Evolutionary conservation across 1,284 basidiomycete genomes (phyloP), one percentile per base, ranked within the genome.

Genomic region (Apiotrichum sp.): DNA sequence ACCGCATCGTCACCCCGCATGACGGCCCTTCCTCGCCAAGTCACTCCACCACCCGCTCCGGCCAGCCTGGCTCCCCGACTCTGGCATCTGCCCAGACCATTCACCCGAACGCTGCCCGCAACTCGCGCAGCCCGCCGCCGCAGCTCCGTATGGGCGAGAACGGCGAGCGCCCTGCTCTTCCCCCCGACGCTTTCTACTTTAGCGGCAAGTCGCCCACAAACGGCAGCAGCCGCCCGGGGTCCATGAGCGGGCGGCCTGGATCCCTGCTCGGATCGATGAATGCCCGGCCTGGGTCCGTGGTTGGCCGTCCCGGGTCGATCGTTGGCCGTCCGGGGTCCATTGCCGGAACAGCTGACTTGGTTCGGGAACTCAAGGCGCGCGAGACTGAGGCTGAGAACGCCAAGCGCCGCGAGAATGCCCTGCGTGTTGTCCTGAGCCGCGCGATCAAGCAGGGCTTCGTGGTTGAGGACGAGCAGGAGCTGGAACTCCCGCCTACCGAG

Each of bases 381-480:
- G 89, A 93, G 64, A 78, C 81, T 34, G 93, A 95, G 69, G 71
- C 93, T 36, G 91, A 93, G 62, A 79, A 79, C 38, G 74, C 88
- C 65, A 86, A 83, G 79, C 86, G 85, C 68, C 84, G 89, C 62
- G 86, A 93, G 76, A 79, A 80, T 32, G 96, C 93, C 85, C 86
- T 97, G 84, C 86, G 85, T 71, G 85, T 87, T 42, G 86, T 89
- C 5, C 78, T 98, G 47, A 77, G 80, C 7, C 85, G 87, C 66
- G 93, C 93, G 0, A 80, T 84, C 35, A 84, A 86, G 56, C 81
- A 88, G 56, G 95, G 93, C 11, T 97, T 88, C 73, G 80, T 90
- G 33, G 83, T 87, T 65, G 79, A 83, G 4, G 84, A 84, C 50
- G 65, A 65, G 6, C 61, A 62, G 9, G 70, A 64, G 31, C 68